Evolutionary conservation across 305 asterid genomes (phyloP).

Genomic region (Solanum hybrid): DNA sequence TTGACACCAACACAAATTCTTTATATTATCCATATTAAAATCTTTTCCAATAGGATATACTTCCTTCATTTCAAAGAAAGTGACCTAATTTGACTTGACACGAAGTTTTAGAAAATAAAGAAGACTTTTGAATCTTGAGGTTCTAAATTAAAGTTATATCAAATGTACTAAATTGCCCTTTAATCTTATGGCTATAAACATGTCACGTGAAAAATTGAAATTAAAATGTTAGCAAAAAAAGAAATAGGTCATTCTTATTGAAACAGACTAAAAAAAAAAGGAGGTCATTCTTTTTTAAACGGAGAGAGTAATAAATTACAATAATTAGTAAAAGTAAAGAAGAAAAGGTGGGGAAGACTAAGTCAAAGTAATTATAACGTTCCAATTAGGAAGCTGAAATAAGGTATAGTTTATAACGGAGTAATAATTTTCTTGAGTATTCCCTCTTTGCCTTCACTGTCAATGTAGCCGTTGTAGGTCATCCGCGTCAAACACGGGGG

Average conservation of each 20-base stretch:
- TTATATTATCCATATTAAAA: neutral
- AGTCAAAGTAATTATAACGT: neutral
- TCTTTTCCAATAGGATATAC: neutral
- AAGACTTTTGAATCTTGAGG: no score
- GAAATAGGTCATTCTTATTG: no score
- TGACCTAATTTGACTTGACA: no score
- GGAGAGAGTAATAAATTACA: neutral
- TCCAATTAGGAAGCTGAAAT: neutral
- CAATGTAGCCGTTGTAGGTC: conserved; percentile 47
- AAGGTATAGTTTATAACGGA: neutral
- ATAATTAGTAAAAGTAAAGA: neutral
- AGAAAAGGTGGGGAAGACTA: neutral
- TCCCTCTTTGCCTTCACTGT: neutral
- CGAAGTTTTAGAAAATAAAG: no score
- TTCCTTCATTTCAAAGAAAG: no score
- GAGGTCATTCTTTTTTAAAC: no score
- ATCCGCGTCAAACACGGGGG: conserved; percentile 47
- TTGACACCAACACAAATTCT: neutral
- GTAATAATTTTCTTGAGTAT: neutral
- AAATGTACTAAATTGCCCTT: no score
- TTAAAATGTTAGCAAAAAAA: no score
- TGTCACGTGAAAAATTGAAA: no score
- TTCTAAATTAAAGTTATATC: no score
- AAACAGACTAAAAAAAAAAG: no score
- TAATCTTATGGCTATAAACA: no score